Evolutionary conservation across 176 grass and related monocot species (phyloP).

Genomic region (Musa beccarii): DNA sequence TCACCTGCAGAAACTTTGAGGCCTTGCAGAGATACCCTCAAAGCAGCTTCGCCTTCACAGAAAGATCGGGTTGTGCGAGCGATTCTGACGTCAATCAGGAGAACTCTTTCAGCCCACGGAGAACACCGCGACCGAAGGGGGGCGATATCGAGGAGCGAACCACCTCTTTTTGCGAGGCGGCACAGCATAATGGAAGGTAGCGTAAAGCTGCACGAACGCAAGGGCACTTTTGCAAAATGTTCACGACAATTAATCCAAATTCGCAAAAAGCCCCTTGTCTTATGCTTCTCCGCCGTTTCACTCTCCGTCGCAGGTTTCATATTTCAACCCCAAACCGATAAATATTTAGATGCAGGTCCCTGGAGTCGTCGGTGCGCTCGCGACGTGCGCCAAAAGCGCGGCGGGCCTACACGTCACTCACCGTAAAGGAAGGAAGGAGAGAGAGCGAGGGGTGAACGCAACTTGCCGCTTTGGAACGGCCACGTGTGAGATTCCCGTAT

Average conservation of each 20-base stretch:
- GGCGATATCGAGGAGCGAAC: background rate
- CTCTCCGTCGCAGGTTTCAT: background rate
- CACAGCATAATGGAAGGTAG: background rate
- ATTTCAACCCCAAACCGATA: background rate
- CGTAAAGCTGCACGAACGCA: background rate
- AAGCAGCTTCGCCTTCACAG: background rate
- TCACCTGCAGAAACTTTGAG: background rate
- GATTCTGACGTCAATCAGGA: background rate
- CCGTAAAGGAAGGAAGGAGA: too few relatives aligned
- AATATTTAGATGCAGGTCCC: background rate
- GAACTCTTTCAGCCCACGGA: background rate
- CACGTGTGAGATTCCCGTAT: too few relatives aligned
- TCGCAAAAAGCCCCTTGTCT: background rate
- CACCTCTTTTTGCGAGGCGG: background rate
- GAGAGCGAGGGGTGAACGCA: too few relatives aligned
- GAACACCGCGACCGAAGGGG: background rate
- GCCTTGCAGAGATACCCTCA: background rate
- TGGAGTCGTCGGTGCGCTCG: too few relatives aligned
- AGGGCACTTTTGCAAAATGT: background rate
- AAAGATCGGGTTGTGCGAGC: background rate
- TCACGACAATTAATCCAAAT: background rate
- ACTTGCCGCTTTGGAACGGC: too few relatives aligned
- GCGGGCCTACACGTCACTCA: too few relatives aligned
- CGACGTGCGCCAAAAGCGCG: too few relatives aligned
- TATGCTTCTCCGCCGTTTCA: background rate